Evolutionary conservation across 306 rosid genomes (phyloP).

Genomic region (Pyrus betulifolia): DNA sequence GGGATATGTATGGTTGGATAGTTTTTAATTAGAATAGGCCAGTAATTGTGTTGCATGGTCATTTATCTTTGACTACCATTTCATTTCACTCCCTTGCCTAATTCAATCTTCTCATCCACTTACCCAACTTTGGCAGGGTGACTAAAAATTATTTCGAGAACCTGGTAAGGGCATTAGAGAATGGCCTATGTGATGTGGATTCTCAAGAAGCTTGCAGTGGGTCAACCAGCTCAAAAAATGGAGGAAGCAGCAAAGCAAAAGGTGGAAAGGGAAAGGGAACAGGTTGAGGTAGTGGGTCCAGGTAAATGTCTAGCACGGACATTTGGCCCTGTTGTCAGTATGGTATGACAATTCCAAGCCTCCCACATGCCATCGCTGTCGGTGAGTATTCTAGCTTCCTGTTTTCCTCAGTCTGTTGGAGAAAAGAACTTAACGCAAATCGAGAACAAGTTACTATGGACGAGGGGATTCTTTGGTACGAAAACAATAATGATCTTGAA

Average conservation of each 20-base stretch:
- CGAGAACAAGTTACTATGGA: background rate
- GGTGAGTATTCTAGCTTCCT: background rate
- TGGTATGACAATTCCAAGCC: background rate
- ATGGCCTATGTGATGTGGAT: slow-evolving; percentile 45
- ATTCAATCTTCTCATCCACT: background rate
- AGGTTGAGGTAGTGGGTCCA: slow-evolving; percentile 3
- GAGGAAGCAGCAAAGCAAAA: background rate
- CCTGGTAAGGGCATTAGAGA: slow-evolving; percentile 55
- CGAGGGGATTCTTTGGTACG: background rate
- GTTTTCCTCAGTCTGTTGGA: background rate
- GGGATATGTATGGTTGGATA: background rate
- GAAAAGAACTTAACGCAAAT: background rate
- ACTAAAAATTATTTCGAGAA: slow-evolving; percentile 29
- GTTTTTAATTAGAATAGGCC: background rate
- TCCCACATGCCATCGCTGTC: background rate
- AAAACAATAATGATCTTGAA: background rate
- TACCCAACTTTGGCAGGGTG: slow-evolving; percentile 1
- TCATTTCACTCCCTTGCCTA: background rate
- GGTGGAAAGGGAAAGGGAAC: background rate
- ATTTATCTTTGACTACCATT: background rate
- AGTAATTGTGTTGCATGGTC: background rate
- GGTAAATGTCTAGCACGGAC: background rate
- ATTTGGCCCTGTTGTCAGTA: background rate
- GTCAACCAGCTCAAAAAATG: background rate
- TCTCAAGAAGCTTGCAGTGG: background rate